Percentiles rank a stretch among this genome's conserved stretches.
These are phyloP conservation scores for Decorospora gaudefroyi DNA, from an alignment of 2,329 filamentous ascomycete genomes.

Conservation along the genomic window DNA sequence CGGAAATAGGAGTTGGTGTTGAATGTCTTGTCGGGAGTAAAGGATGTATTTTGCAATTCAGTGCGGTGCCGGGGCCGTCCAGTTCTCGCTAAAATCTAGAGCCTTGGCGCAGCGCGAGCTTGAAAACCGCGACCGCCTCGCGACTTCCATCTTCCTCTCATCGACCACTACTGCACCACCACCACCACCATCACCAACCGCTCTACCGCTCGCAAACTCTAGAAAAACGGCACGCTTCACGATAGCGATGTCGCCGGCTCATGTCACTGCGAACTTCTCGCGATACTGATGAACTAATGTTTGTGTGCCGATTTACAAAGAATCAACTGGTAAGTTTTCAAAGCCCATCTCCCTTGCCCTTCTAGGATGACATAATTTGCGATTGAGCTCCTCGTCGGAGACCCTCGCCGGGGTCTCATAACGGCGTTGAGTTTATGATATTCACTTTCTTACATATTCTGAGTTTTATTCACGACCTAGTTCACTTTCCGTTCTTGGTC, in stretches of 20 bases:
- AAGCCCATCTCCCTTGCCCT: constrained; percentile 8
- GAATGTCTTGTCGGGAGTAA: constrained; percentile 38
- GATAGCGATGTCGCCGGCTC: no score
- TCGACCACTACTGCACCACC: no score
- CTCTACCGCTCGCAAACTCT: no score
- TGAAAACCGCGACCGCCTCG: constrained; percentile 22
- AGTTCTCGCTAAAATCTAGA: no score
- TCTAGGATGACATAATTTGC: constrained; percentile 98
- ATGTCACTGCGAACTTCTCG: not conserved
- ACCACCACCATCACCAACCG: not conserved
- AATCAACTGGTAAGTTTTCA: constrained; percentile 30
- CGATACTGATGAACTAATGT: no score
- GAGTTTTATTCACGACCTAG: constrained; percentile 53
- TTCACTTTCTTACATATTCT: constrained; percentile 99
- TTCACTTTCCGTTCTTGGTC: not conserved
- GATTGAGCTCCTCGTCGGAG: constrained; percentile 88
- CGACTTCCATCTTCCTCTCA: constrained; percentile 11
- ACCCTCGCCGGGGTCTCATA: constrained; percentile 88
- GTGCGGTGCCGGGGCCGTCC: constrained; percentile 14
- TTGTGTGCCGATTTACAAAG: no score
- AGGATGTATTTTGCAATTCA: constrained; percentile 22
- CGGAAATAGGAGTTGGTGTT: constrained; percentile 46
- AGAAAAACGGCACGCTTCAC: no score
- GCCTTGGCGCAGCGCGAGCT: constrained; percentile 16
- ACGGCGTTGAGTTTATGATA: constrained; percentile 78